phyloP scores from a whole-genome alignment of 129 eudicot species.

The Saussurea involucrata region DNA sequence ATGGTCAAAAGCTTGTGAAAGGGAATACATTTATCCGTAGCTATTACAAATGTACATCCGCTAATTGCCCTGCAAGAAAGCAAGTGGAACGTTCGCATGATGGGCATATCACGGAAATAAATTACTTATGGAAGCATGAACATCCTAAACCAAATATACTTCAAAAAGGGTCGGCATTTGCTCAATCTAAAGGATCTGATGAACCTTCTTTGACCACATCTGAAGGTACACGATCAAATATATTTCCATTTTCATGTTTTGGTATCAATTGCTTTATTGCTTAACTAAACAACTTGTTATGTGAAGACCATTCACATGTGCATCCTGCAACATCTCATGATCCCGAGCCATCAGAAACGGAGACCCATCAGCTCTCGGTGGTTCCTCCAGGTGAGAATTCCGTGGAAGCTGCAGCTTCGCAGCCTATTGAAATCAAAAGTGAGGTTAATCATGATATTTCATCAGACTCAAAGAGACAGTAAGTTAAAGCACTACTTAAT shows the following conservation, averaged over 20 bases:
- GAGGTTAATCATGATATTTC: constrained; percentile 33
- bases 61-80: constrained; percentile 69
- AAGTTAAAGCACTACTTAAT: constrained; percentile 27
- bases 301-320: constrained; percentile 42
- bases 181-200: constrained; percentile 45
- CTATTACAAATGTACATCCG: constrained; percentile 81
- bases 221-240: constrained; percentile 39
- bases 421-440: constrained; percentile 34
- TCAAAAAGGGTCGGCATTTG: constrained; percentile 37
- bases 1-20: constrained; percentile 80
- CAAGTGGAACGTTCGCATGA: constrained; percentile 86
- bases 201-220: constrained; percentile 25
- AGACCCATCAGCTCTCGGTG: constrained; percentile 19
- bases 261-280: not conserved
- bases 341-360: constrained; percentile 42
- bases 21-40: constrained; percentile 78
- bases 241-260: not conserved
- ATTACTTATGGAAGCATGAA: constrained; percentile 68
- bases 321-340: constrained; percentile 33
- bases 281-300: constrained; percentile 27
- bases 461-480: constrained; percentile 67
- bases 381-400: constrained; percentile 24
- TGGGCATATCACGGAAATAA: constrained; percentile 68
- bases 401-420: constrained; percentile 29
- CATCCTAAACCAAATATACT: constrained; percentile 60